Evolutionary conservation across 2,329 filamentous ascomycete genomes (phyloP).

Genomic region (Fusarium acutatum): DNA sequence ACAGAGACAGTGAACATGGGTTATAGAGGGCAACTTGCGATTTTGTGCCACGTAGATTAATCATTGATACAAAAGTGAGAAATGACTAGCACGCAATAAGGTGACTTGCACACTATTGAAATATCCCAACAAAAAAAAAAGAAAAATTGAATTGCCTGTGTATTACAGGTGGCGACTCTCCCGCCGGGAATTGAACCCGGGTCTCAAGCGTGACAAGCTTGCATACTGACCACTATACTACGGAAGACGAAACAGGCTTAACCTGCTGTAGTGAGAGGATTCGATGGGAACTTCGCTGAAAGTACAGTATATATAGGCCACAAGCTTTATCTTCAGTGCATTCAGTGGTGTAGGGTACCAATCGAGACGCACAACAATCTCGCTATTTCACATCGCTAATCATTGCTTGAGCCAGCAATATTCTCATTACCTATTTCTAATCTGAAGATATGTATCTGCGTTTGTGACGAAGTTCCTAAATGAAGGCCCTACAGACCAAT

Average conservation of each 20-base stretch:
- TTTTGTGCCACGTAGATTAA: accelerated
- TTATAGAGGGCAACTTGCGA: too few relatives aligned
- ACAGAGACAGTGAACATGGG: too few relatives aligned
- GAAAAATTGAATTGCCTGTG: neutral
- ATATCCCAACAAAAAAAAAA: too few relatives aligned
- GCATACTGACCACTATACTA: slow-evolving; percentile 21
- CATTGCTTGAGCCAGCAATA: accelerated
- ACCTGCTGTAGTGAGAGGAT: slow-evolving; percentile 4
- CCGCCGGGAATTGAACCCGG: slow-evolving; percentile 22
- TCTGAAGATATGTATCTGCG: neutral
- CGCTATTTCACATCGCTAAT: accelerated
- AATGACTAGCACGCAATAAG: accelerated
- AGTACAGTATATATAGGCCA: accelerated
- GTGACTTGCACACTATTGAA: neutral
- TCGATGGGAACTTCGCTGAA: accelerated
- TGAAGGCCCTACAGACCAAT: slow-evolving; percentile 14
- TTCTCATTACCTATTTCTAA: neutral
- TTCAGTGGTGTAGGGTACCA: accelerated
- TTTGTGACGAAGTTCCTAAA: neutral
- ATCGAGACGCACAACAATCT: neutral
- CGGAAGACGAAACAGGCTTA: neutral
- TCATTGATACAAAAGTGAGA: accelerated
- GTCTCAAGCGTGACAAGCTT: slow-evolving; percentile 21
- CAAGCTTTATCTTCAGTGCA: accelerated
- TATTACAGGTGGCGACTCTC: slow-evolving; percentile 9